These are phyloP conservation scores for Dictyostelium intermedium DNA, from an alignment of 78 protist genomes.

Conservation along the genomic window DNA sequence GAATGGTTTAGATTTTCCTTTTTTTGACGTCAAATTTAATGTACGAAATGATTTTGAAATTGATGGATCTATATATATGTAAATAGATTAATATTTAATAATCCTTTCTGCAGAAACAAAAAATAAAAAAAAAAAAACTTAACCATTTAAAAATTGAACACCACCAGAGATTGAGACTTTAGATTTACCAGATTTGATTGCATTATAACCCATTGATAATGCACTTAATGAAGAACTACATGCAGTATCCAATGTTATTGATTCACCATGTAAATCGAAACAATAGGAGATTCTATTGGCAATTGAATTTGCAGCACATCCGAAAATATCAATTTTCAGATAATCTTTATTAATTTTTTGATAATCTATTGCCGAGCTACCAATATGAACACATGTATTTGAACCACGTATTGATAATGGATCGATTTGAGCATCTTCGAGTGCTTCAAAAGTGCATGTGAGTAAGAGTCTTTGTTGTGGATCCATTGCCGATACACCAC, in stretches of 20 bases:
- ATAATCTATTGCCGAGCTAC: slow-evolving; percentile 1
- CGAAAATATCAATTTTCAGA: not conserved
- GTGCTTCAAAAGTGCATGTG: slow-evolving; percentile 39
- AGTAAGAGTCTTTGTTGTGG: no score
- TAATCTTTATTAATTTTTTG: not conserved
- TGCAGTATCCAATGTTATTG: no score
- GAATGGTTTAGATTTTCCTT: not conserved
- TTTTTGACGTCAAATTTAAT: not conserved
- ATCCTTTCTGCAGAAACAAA: no score
- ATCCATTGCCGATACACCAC: no score
- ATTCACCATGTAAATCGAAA: slow-evolving; percentile 84
- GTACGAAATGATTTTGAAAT: not conserved
- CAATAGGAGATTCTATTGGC: slow-evolving; percentile 66
- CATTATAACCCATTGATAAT: slow-evolving; percentile 56
- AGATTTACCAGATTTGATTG: slow-evolving; percentile 74
- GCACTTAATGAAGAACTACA: slow-evolving; percentile 92
- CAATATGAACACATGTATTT: slow-evolving; percentile 51
- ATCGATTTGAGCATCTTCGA: slow-evolving; percentile 64
- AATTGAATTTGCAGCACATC: not conserved
- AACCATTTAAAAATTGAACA: slow-evolving; percentile 4
- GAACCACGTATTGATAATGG: slow-evolving; percentile 37
- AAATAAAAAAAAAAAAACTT: not conserved
- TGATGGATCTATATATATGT: not conserved
- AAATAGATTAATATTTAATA: not conserved
- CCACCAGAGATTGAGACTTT: slow-evolving; percentile 85